Base-by-base conservation (phyloP, 257 asterid species). In the Scutellaria baicalensis region DNA sequence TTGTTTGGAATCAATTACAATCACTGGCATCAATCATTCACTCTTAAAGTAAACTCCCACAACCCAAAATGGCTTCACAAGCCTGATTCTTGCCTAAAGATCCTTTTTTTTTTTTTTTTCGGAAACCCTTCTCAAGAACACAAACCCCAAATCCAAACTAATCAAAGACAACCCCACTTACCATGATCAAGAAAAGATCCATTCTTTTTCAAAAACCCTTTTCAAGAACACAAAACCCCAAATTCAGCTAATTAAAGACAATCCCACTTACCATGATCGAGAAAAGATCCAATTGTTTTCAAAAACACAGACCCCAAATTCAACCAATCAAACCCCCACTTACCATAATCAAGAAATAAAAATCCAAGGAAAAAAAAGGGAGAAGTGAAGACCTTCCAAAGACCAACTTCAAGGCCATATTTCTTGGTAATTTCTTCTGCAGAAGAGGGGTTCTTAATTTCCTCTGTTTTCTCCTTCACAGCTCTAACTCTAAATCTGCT, bases 361-460 rank as follows among this genome's bases (percentile, higher is more conserved):
- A 13, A 20, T 6, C 63, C 9, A 23, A 6, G 2, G 35, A 13
- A 20, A 59, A 31, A 35, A 7, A 11, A 31, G 48, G 16, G 13
- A 11, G 4, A 18, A 49, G 12, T 44, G 8, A 17, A 47, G 17
- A 92, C 98, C 98, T 94, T 89, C 99, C 99, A 91, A 51, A 94
- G 91, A n/a, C 96, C 97, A 67, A 89, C 97, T 78, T 94, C 99
- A 43, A 94, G 91, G 18, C 99, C 99, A 79, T 82, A 91, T 64
- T 91, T 94, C 80, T 86, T 74, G 35, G 97, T 88, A 44, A 88
- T 49, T 59, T 94, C 97, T 1, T 94, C 99, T 0, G 97, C 84
- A 16, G 91, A 80, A 52, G 93, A 59, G 6, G 89, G 85, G 17
- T 70, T 54, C 66, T 86, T 78, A 63, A 78, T 72, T 66, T 89